Evolutionary conservation across 2,329 filamentous ascomycete species (phyloP), one percentile per base, ranked within the genome.

Genomic region (Microcyclospora tardicrescens): DNA sequence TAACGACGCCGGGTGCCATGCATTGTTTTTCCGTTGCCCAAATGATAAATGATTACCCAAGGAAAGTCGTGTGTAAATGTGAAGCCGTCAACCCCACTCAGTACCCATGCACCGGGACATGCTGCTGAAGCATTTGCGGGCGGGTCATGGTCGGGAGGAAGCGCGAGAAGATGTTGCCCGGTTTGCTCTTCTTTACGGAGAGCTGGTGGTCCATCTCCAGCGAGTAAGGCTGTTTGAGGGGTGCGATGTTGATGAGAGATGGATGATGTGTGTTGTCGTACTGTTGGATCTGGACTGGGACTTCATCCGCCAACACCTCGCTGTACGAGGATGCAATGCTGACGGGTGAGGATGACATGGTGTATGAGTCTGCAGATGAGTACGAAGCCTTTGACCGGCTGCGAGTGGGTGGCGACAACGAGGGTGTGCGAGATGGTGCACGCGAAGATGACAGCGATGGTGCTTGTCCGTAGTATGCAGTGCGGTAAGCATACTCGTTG

Each of bases 351-450:
- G 46, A 49, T n/a, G 56, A 49, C 16, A 50, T 52, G 31, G 43
- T 42, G 37, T 51, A 52, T 2, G 56, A 58, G 28, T 57, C 56
- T 35, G 48, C 51, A 6, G 57, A 61, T 10, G 53, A 56, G 40
- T 49, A 46, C 10, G 59, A 61, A 12, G 56, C 54, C 24, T 55
- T 50, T 6, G 59, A 59, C 36, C 51, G 49, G 50, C 58, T 61
- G 42, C 60, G 58, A 16, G 62, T 63, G 8, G 66, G 63, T 43
- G 66, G 66, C 28, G 66, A 69, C 24, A 69, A 58, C 29, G 66
- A 69, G 37, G 66, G 66, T 15, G 64, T 67, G 45, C 66, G 59
- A n/a, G 65, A 68, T 24, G 62, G 50, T 10, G 57, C 58, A 16
- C 56, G 47, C 16, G 55, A 61, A 10, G 54, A 55, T 30, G 47